phyloP scores from a whole-genome alignment of 768 basidiomycete species.

The Phallus indusiatus region DNA sequence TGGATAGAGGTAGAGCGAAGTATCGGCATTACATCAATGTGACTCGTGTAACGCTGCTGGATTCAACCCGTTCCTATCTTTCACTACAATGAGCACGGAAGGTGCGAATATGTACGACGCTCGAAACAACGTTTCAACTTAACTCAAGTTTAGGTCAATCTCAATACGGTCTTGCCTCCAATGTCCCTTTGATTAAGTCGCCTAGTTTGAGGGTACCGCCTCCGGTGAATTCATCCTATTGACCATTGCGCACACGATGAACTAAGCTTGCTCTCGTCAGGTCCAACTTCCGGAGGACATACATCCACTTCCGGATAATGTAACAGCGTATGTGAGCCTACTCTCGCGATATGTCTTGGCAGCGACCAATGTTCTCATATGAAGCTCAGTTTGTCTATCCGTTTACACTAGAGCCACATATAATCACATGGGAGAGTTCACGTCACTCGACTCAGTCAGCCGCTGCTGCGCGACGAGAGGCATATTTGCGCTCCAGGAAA shows the following conservation, averaged over 20 bases:
- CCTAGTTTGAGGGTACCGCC: constrained; percentile 82
- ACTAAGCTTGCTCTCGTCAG: constrained; percentile 28
- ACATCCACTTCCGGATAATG: constrained; percentile 86
- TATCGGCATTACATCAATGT: not conserved
- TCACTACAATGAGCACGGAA: not conserved
- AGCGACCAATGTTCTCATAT: not conserved
- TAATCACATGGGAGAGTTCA: constrained; percentile 65
- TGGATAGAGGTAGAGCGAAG: not conserved
- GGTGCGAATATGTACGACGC: not conserved
- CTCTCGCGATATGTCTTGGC: constrained; percentile 8
- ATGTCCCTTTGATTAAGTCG: constrained; percentile 84
- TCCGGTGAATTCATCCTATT: constrained; percentile 39
- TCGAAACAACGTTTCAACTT: not conserved
- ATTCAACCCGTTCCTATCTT: not conserved
- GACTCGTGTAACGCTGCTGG: not conserved
- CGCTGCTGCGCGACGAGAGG: constrained; percentile 57
- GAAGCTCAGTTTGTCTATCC: constrained; percentile 85
- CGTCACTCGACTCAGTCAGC: constrained; percentile 58
- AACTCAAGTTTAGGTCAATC: constrained; percentile 27
- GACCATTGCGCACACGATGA: no score
- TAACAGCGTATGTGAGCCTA: constrained; percentile 71
- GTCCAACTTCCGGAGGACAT: constrained; percentile 84
- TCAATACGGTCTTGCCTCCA: constrained; percentile 68
- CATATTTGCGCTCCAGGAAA: constrained; percentile 58
- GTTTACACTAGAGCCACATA: constrained; percentile 84